phyloP scores from a whole-genome alignment of 2,329 filamentous ascomycete genomes.

The Aureobasidium sp. region DNA sequence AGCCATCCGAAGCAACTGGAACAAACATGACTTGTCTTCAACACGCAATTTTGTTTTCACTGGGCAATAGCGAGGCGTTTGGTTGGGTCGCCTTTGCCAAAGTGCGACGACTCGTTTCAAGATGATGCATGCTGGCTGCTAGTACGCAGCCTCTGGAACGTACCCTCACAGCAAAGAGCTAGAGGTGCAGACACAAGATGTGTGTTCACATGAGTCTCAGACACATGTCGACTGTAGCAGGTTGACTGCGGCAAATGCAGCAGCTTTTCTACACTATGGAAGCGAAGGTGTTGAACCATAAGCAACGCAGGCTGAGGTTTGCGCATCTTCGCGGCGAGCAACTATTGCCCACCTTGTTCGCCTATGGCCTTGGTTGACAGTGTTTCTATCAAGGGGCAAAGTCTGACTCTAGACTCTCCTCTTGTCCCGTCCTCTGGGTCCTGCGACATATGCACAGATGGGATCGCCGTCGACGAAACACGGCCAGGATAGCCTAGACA shows the following conservation, averaged over 20 bases:
- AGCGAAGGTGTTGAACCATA: background rate
- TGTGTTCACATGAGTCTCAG: background rate
- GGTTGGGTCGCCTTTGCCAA: background rate
- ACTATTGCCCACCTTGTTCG: background rate
- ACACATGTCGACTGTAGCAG: background rate
- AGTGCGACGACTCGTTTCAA: background rate
- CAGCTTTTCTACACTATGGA: no score
- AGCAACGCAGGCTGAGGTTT: background rate
- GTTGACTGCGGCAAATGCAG: background rate
- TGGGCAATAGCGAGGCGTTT: background rate
- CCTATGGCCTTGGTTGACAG: background rate
- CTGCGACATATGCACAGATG: background rate
- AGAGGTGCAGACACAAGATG: background rate
- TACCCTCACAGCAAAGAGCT: background rate
- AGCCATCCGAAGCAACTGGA: background rate
- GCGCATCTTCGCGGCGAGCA: background rate
- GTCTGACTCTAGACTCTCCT: background rate
- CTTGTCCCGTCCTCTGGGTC: background rate
- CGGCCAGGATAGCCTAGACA: background rate
- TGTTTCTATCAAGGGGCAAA: background rate
- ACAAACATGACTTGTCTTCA: constrained; percentile 1
- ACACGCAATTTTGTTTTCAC: background rate
- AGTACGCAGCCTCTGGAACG: background rate
- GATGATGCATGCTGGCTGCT: background rate
- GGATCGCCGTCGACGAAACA: background rate